phyloP scores from a whole-genome alignment of 495 filamentous ascomycete genomes.

The Hypoxylon lienhwacheense region DNA sequence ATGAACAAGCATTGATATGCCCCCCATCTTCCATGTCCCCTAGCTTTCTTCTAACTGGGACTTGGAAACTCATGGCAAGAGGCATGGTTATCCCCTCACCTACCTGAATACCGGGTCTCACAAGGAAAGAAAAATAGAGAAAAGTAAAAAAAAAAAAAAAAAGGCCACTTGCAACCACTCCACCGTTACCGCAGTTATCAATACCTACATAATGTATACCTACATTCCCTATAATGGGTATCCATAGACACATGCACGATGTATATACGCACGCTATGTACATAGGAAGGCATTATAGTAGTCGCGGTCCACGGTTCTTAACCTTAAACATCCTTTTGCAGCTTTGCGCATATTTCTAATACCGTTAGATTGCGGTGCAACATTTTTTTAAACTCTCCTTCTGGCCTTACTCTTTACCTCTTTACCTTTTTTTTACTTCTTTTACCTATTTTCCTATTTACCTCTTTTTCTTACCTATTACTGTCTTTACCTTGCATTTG shows the following conservation, averaged over 20 bases:
- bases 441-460: background rate
- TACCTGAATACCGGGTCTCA: constrained; percentile 37
- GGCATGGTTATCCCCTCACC: constrained; percentile 31
- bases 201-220: background rate
- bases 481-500: background rate
- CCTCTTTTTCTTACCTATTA: background rate
- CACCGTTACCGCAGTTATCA: background rate
- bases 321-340: constrained; percentile 22
- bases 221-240: background rate
- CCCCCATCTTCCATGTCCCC: constrained; percentile 24
- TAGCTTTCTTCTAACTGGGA: constrained; percentile 14
- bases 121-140: constrained; percentile 11
- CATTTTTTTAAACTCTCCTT: background rate
- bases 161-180: constrained; percentile 2
- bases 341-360: constrained; percentile 17
- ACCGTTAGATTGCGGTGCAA: constrained; percentile 13
- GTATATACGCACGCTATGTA: no score
- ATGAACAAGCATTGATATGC: constrained; percentile 8
- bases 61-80: constrained; percentile 18
- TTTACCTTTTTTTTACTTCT: background rate
- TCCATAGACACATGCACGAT: background rate
- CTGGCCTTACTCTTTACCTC: background rate
- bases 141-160: constrained; percentile 15
- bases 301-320: constrained; percentile 23
- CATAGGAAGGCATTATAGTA: constrained; percentile 7